phyloP scores from a whole-genome alignment of 2,329 filamentous ascomycete genomes.

The Penicillium sp. region DNA sequence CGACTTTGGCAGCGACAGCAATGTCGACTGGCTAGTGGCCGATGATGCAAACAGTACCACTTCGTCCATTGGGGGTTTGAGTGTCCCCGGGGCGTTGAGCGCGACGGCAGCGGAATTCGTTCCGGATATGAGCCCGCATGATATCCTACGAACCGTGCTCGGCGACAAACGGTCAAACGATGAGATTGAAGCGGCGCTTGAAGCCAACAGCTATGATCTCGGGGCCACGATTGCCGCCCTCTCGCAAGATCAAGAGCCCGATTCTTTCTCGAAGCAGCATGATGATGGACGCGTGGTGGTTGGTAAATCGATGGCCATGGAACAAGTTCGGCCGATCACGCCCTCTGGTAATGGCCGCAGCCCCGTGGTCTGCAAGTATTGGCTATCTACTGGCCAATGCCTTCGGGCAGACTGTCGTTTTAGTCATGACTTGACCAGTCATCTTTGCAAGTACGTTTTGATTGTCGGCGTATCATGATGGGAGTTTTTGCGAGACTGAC shows the following conservation, averaged over 20 bases:
- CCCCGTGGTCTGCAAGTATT: constrained; percentile 94
- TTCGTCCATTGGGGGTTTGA: constrained; percentile 72
- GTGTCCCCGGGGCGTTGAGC: constrained; percentile 64
- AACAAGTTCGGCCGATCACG: constrained; percentile 68
- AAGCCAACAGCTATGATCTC: constrained; percentile 86
- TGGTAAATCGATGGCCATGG: constrained; percentile 81
- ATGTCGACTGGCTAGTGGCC: constrained; percentile 91
- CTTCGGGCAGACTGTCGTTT: constrained; percentile 94
- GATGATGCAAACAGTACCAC: constrained; percentile 81
- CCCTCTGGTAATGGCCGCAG: constrained; percentile 75
- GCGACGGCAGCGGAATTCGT: constrained; percentile 80
- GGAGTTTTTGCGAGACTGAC: constrained; percentile 21
- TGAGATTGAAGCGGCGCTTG: constrained; percentile 88
- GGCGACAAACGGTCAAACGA: constrained; percentile 87
- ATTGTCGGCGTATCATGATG: not conserved
- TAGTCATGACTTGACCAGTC: constrained; percentile 91
- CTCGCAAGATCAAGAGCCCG: constrained; percentile 67
- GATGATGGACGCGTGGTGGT: constrained; percentile 69
- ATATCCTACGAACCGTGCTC: constrained; percentile 93
- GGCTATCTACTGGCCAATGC: constrained; percentile 91
- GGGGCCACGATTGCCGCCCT: constrained; percentile 86
- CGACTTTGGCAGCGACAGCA: constrained; percentile 80
- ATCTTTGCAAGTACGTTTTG: constrained; percentile 88
- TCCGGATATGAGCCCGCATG: constrained; percentile 93
- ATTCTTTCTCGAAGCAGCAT: constrained; percentile 48